Evolutionary conservation across 331 rosid genomes (phyloP), one percentile per base, ranked within the genome.

Genomic region (Malus hybrid): DNA sequence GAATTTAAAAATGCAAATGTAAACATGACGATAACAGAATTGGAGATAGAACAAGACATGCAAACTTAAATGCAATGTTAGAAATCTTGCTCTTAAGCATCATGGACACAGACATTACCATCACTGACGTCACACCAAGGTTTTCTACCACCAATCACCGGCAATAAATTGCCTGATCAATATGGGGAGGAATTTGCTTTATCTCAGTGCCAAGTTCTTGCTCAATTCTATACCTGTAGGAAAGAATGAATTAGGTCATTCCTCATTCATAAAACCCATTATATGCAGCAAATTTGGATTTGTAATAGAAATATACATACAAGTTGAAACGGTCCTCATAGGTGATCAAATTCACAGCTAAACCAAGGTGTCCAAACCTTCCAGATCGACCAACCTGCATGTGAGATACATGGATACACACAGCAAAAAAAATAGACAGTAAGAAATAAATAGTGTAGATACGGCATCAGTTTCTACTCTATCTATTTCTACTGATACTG

Each of bases 131-230:
- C 77, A 82, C 33, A 56, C 76, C 78, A 60, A 36, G 76, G 81
- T 55, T 55, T 7, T 80, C 77, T 75, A 82, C 78, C 75, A 75
- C 82, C 67, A 36, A 72, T 89, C 87, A 96, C 82, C 87, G 91
- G 89, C 99, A 96, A 84, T 96, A 96, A 76, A 96, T 89, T 78
- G 94, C 98, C 90, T 96, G 98, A 83, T 96, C 99, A 72, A 96
- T 96, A 77, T 89, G 93, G 6, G 99, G 98, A 0, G 98, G 99
- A 82, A 96, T 96, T 81, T 96, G 99, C 91, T 96, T 92, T 48
- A 96, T 96, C 89, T 96, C 98, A 28, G 99, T 92, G 46, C 96
- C 99, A 78, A 92, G 99, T 87, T 96, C 99, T 79, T 93, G 99
- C 84, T 96, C 99, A 68, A 96, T 96, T 95, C 99, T 96, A 84